Conservation (phyloP, 306 rosid species). For the Delonix regia region DNA sequence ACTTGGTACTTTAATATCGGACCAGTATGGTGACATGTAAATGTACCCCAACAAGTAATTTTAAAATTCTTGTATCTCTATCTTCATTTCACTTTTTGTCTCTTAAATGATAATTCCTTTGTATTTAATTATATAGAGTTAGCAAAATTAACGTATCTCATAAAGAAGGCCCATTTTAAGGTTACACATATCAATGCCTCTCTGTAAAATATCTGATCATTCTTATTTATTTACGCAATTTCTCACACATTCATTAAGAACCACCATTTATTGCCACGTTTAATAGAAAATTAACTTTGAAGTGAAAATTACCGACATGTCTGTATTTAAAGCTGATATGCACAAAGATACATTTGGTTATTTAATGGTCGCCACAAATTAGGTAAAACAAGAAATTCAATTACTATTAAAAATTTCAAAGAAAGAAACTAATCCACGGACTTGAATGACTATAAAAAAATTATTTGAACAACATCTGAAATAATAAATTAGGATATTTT, state of each 20-base stretch:
- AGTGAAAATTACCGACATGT: constrained; percentile 7
- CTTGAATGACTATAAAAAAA: neutral
- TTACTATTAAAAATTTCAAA: neutral
- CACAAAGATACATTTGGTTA: neutral
- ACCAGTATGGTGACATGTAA: neutral
- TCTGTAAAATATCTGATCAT: constrained; percentile 5
- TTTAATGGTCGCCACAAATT: neutral
- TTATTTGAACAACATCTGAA: neutral
- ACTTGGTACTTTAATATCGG: neutral
- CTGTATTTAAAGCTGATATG: neutral
- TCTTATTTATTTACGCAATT: neutral
- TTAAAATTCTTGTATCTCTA: neutral
- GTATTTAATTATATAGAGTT: neutral
- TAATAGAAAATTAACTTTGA: neutral
- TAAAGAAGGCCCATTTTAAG: neutral
- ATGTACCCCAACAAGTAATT: neutral
- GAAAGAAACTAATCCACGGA: too few relatives aligned
- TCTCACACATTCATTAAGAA: neutral
- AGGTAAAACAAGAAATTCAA: neutral
- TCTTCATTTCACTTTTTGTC: neutral
- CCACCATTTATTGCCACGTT: constrained; percentile 12
- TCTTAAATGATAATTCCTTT: neutral
- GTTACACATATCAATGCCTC: neutral
- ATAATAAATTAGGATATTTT: neutral
- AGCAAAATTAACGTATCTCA: neutral